These are phyloP conservation scores for Volvariella volvacea DNA, from an alignment of 1,284 basidiomycete species.

Conservation along the genomic window DNA sequence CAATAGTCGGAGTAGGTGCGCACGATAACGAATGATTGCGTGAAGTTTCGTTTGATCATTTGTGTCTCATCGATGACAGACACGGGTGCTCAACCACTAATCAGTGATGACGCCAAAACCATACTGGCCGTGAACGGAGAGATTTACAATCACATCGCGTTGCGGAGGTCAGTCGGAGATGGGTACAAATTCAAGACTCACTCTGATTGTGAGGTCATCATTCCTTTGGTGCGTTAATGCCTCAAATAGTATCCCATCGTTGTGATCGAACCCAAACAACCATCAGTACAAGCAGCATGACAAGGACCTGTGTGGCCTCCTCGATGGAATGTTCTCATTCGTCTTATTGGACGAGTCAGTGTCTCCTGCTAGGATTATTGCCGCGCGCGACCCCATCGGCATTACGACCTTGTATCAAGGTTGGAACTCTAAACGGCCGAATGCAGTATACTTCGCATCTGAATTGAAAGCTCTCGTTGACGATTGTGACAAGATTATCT, in stretches of 20 bases:
- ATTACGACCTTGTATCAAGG: conserved; percentile 99
- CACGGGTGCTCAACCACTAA: conserved; percentile 93
- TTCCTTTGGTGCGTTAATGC: conserved; percentile 67
- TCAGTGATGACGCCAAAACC: conserved; percentile 81
- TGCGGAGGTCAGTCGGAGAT: conserved; percentile 65
- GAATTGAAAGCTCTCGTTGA: conserved; percentile 92
- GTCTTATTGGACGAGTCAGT: conserved; percentile 92
- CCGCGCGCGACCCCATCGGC: conserved; percentile 95
- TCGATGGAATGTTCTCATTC: conserved; percentile 99
- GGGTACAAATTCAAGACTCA: conserved; percentile 90
- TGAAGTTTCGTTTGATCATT: no score
- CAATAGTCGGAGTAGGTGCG: conserved; percentile 96
- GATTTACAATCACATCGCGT: conserved; percentile 94
- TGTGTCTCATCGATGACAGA: no score
- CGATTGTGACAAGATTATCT: conserved; percentile 92
- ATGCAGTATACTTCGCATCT: conserved; percentile 88
- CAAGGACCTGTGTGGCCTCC: conserved; percentile 68
- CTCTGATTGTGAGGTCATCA: conserved; percentile 97
- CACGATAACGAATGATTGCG: no score
- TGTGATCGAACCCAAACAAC: conserved; percentile 2
- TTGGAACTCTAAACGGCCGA: conserved; percentile 81
- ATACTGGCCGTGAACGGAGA: conserved; percentile 97
- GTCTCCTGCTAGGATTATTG: conserved; percentile 85
- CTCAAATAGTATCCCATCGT: conserved; percentile 4
- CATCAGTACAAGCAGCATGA: conserved; percentile 79